Base-by-base conservation (phyloP, 495 filamentous ascomycete species). In the Neurospora sp. region DNA sequence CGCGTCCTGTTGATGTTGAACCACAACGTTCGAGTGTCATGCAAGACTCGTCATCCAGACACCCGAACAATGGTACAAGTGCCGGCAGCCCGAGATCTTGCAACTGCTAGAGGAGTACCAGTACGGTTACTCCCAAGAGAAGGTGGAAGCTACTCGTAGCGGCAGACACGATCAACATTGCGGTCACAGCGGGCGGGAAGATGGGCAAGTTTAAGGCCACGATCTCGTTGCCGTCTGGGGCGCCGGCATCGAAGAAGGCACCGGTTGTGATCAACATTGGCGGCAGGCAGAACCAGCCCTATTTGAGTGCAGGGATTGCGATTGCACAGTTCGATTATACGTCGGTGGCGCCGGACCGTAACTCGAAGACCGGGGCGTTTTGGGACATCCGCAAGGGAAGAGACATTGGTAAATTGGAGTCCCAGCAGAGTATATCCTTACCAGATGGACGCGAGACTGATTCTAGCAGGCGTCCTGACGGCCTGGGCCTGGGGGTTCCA, bases 401-500 rank as follows among this genome's bases (percentile, higher is more conserved):
- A 70, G 85, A 88, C 68, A 85, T 87, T 70, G 86, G 85, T 85
- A 73, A 68, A 77, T 73, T 8, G 12, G 31, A 37, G 53, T 38
- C 12, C 39, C 7, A 38, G 18, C 61, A n/a, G 22, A 74, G 20
- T 4, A 9, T 12, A 4, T 53, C 10, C 14, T 9, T 37, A 20
- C n/a, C 45, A 42, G 12, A 45, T 68, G 5, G 45, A 22, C 3
- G 10, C 20, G 45, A 22, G 8, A 22, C 45, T 31, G 4, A 61
- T 20, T 7, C 8, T 20, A 42, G 44, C 42, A 86, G 85, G 85
- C 68, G 80, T 83, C 44, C 74, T 87, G 39, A 85, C 84, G 3
- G 85, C 85, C 14, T 86, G 85, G 85, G 85, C 84, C 18, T 87
- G 85, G 85, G 84, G 84, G 37, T 87, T 87, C 79, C 85, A 86